Evolutionary conservation across 805 yeast species (phyloP).

Genomic region (Myxozyma udenii): DNA sequence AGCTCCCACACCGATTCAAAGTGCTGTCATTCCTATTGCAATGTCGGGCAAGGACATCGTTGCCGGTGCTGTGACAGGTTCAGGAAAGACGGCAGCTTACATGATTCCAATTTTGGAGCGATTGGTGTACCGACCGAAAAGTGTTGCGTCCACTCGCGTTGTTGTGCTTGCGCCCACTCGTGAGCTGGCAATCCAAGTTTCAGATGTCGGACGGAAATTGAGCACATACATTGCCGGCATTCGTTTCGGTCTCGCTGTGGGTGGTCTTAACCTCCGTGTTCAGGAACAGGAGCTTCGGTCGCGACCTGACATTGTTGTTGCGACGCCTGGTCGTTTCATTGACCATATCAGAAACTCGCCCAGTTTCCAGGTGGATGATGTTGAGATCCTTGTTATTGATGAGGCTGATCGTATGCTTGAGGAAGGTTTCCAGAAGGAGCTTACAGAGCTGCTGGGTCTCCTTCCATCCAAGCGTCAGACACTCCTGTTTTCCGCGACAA

Average conservation of each 20-base stretch:
- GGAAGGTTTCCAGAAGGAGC: conserved; percentile 96
- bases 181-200: conserved; percentile 94
- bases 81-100: conserved; percentile 98
- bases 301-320: conserved; percentile 94
- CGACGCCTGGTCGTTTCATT: conserved; percentile 98
- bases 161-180: conserved; percentile 92
- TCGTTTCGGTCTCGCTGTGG: conserved; percentile 93
- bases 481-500: conserved; percentile 91
- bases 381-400: conserved; percentile 89
- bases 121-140: conserved; percentile 80
- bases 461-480: conserved; percentile 93
- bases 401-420: conserved; percentile 99
- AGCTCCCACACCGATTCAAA: conserved; percentile 92
- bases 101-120: conserved; percentile 95
- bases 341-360: conserved; percentile 96
- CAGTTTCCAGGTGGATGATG: conserved; percentile 82
- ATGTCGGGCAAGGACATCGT: conserved; percentile 91
- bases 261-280: conserved; percentile 91
- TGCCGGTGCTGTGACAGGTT: conserved; percentile 99
- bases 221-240: conserved; percentile 72
- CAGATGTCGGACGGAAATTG: conserved; percentile 85
- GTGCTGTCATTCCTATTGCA: conserved; percentile 90
- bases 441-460: conserved; percentile 81
- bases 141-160: conserved; percentile 84
- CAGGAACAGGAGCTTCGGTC: conserved; percentile 92